Percentiles rank a stretch among this genome's conserved stretches.
Evolutionary conservation across 495 filamentous ascomycete species (phyloP).

Genomic region (Podospora australis): DNA sequence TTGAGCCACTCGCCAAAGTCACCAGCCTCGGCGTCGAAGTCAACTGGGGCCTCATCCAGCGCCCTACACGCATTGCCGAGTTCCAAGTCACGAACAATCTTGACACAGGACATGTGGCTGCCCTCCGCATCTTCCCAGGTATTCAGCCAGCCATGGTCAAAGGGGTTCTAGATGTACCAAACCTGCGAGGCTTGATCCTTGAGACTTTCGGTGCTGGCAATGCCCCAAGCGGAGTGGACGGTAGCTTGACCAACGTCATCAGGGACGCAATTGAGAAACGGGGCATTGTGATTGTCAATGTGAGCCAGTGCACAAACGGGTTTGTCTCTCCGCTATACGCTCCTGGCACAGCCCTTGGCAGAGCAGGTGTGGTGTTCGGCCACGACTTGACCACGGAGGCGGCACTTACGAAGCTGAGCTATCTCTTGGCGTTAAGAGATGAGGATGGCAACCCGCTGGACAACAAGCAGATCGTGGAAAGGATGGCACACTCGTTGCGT

Average conservation of each 20-base stretch:
- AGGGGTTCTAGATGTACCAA: slow-evolving; percentile 71
- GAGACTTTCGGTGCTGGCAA: slow-evolving; percentile 97
- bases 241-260: slow-evolving; percentile 74
- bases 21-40: slow-evolving; percentile 76
- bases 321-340: slow-evolving; percentile 89
- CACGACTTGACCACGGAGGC: slow-evolving; percentile 92
- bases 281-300: slow-evolving; percentile 85
- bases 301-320: slow-evolving; percentile 86
- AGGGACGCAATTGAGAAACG: slow-evolving; percentile 66
- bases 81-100: slow-evolving; percentile 74
- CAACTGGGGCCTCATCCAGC: slow-evolving; percentile 72
- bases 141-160: slow-evolving; percentile 95
- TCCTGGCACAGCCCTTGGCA: slow-evolving; percentile 78
- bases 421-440: slow-evolving; percentile 58
- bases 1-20: slow-evolving; percentile 69
- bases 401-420: slow-evolving; percentile 88
- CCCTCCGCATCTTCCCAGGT: slow-evolving; percentile 89
- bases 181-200: slow-evolving; percentile 75
- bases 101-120: slow-evolving; percentile 85
- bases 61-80: slow-evolving; percentile 63
- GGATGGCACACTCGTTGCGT: slow-evolving; percentile 71
- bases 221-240: slow-evolving; percentile 78
- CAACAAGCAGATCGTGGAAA: slow-evolving; percentile 53
- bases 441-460: slow-evolving; percentile 43
- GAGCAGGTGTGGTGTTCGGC: slow-evolving; percentile 85